Base-by-base conservation (phyloP, 2,329 filamentous ascomycete genomes). In the Ascochyta rabiei region DNA sequence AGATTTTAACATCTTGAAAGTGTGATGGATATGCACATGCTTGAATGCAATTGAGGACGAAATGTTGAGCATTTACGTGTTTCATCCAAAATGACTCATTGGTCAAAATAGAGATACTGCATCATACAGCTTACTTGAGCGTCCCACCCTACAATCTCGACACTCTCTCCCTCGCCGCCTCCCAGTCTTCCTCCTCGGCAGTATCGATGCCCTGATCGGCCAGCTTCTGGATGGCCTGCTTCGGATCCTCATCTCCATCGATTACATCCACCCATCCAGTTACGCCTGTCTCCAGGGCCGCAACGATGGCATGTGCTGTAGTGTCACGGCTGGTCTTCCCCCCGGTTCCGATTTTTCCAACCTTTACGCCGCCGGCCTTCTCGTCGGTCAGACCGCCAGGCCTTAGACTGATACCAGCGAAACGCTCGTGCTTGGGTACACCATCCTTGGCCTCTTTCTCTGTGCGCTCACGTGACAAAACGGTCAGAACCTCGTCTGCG, bases 191-290 rank as follows among this genome's bases (percentile, higher is more conserved):
- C 23, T 51, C 53, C n/a, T 46, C 47, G 4, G 53, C 30, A 1
- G 47, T 51, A 18, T 56, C 53, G n/a, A 56, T 28, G 8, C 47
- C 42, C 26, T 56, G 47, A n/a, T 56, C 47, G 18, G 38, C 53
- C 10, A 56, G 37, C 42, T 56, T 56, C 33, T 56, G 53, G 3
- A 56, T 50, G 16, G 47, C 53, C 4, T 42, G 23, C 31, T 43
- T 56, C 3, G 82, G 73, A 0, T 62, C 66, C 53, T 82, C 78
- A 18, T 82, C 73, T 3, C 82, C 82, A 62, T 80, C 77, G 40
- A 84, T 57, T 58, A 84, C 67, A 75, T 85, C 82, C 66, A 79
- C 75, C 81, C 82, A 85, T 0, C 82, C 82, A 34, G 75, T 76
- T 21, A 75, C 76, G 60, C 80, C 79, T 12, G 77, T 76, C 16